Evolutionary conservation across 2,329 filamentous ascomycete genomes (phyloP).

Genomic region (Blastomyces silverae): DNA sequence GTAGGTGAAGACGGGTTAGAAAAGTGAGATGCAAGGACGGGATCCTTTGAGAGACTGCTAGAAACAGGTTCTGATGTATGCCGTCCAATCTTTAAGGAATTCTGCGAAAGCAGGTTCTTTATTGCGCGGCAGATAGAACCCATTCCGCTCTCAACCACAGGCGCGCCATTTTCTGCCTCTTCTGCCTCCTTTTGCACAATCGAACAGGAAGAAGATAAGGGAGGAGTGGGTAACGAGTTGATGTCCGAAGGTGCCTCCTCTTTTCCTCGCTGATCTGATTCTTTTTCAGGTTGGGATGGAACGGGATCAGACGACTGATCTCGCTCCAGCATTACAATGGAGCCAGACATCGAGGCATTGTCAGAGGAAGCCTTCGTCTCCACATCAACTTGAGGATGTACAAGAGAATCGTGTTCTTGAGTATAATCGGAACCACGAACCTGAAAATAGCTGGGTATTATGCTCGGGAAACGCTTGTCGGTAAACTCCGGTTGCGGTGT

Average conservation of each 20-base stretch:
- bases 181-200: constrained; percentile 41
- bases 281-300: constrained; percentile 26
- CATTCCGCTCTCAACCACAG: constrained; percentile 35
- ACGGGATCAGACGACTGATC: constrained; percentile 30
- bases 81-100: constrained; percentile 35
- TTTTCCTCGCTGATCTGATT: constrained; percentile 24
- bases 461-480: constrained; percentile 91
- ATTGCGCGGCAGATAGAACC: constrained; percentile 41
- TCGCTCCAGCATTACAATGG: constrained; percentile 40
- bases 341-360: constrained; percentile 35
- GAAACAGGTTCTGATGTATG: constrained; percentile 49
- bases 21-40: constrained; percentile 60
- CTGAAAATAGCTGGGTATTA: constrained; percentile 93
- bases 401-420: constrained; percentile 26
- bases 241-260: constrained; percentile 29
- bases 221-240: constrained; percentile 39
- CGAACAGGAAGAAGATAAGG: constrained; percentile 40
- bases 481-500: constrained; percentile 89
- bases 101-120: constrained; percentile 40
- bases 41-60: constrained; percentile 58
- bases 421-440: constrained; percentile 64
- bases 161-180: constrained; percentile 36
- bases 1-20: constrained; percentile 59
- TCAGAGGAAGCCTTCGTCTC: constrained; percentile 26
- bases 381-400: constrained; percentile 24